Base-by-base conservation (phyloP, 257 asterid genomes). In the Solanum chilense region DNA sequence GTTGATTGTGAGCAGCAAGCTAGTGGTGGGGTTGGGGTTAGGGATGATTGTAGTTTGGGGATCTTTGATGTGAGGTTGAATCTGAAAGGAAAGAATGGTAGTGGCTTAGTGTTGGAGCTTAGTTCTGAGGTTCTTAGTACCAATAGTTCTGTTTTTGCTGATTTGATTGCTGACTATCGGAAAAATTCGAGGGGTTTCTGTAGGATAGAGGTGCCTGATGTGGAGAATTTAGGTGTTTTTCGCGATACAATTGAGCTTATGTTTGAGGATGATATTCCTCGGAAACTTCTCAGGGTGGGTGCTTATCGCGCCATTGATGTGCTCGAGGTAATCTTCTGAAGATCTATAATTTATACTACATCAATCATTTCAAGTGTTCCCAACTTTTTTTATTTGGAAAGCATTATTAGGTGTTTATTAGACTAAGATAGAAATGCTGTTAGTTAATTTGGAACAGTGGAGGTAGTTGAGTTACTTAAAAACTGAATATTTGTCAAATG, bases 121-220 rank as follows among this genome's bases (percentile, higher is more conserved):
- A 88, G 91, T 33, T 95, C 98, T 29, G 94, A 90, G 87, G 98
- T 97, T 90, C 92, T 97, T 94, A 74, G 85, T 52, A 92, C 91
- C 18, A 95, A 93, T 82, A 95, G 98, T 89, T 74, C 86, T 12
- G 94, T 97, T 81, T 95, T 97, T 73, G 95, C 94, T 25, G 94
- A 93, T 74, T 93, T 94, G 92, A 90, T 97, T 27, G 89, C 92
- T 39, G 93, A 91, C 56, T 90, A 92, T 68, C 87, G 93, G 92
- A 94, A 90, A 89, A 93, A 90, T 42, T 25, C 86, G 80, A 88
- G 93, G 83, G 98, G 96, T 13, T 75, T 94, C 90, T 95, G 98
- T 82, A 93, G 97, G 91, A 94, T 97, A 89, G 98, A 97, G 90
- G 98, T 97, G 91, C 98, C 98, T 47, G 94, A 93, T 21, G 98